phyloP scores from a whole-genome alignment of 495 filamentous ascomycete species.

The Tuber indicum region DNA sequence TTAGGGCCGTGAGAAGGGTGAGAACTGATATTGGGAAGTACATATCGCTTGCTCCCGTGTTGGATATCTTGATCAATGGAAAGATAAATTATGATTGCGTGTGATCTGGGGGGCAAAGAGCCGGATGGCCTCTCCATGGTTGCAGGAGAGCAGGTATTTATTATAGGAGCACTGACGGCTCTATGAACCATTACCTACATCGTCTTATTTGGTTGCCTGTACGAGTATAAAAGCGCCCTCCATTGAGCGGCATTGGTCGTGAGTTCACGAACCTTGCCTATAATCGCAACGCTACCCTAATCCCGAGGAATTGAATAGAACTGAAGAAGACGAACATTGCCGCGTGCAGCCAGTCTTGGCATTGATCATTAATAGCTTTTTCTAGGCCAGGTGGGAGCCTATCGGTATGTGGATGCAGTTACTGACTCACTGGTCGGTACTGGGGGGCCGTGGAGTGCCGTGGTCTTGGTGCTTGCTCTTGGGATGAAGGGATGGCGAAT shows the following conservation, averaged over 20 bases:
- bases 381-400: not conserved
- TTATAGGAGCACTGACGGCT: not conserved
- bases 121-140: not conserved
- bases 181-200: not conserved
- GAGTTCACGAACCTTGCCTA: not conserved
- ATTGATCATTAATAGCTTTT: not conserved
- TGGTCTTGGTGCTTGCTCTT: not conserved
- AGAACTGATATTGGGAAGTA: conserved; percentile 16
- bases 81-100: not conserved
- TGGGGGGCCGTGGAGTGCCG: too few relatives aligned
- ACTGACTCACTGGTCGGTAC: not conserved
- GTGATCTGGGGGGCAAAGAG: not conserved
- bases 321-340: not conserved
- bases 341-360: not conserved
- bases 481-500: not conserved
- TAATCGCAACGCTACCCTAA: not conserved
- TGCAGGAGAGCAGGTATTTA: not conserved
- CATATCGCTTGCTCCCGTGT: conserved; percentile 8
- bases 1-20: conserved; percentile 12
- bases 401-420: not conserved
- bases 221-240: not conserved
- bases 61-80: not conserved
- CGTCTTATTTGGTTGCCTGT: not conserved
- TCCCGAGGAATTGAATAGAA: not conserved
- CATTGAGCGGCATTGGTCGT: not conserved